Conservation (phyloP, 75 land plant species). For the Larix kaempferi region DNA sequence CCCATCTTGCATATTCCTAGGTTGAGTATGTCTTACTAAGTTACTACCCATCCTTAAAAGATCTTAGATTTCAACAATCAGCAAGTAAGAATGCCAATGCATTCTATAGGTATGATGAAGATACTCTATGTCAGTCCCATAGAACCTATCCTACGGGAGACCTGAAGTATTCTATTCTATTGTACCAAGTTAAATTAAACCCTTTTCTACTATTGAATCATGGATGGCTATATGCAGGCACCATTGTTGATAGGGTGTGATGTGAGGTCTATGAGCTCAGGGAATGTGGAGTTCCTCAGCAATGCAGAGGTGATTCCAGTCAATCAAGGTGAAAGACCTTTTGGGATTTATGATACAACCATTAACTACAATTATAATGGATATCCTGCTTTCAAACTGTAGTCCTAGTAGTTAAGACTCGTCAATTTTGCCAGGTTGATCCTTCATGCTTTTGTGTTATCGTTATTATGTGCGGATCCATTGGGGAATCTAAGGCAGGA, state of each 20-base stretch:
- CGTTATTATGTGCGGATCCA: constrained; percentile 32
- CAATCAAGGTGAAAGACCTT: constrained; percentile 50
- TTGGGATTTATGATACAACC: background rate
- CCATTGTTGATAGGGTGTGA: constrained; percentile 87
- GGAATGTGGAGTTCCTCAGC: constrained; percentile 38
- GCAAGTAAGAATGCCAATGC: too few relatives aligned
- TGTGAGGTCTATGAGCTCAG: constrained; percentile 43
- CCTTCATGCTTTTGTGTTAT: background rate
- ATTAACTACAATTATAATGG: background rate
- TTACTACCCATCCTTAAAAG: too few relatives aligned
- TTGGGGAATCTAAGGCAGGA: constrained; percentile 67
- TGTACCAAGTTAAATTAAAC: background rate
- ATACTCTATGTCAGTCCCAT: too few relatives aligned
- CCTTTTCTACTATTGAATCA: background rate
- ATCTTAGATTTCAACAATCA: too few relatives aligned
- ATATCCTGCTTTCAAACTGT: background rate
- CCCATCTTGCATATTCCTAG: too few relatives aligned
- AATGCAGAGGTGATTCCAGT: constrained; percentile 77
- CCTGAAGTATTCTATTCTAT: too few relatives aligned
- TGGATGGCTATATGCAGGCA: constrained; percentile 38
- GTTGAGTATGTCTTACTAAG: too few relatives aligned
- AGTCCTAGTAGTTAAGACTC: too few relatives aligned
- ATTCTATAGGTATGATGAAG: too few relatives aligned
- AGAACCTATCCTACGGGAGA: too few relatives aligned
- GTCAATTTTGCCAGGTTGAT: background rate